These are phyloP conservation scores for Kuraishia floccosa DNA, from an alignment of 805 yeast species.

Conservation along the genomic window DNA sequence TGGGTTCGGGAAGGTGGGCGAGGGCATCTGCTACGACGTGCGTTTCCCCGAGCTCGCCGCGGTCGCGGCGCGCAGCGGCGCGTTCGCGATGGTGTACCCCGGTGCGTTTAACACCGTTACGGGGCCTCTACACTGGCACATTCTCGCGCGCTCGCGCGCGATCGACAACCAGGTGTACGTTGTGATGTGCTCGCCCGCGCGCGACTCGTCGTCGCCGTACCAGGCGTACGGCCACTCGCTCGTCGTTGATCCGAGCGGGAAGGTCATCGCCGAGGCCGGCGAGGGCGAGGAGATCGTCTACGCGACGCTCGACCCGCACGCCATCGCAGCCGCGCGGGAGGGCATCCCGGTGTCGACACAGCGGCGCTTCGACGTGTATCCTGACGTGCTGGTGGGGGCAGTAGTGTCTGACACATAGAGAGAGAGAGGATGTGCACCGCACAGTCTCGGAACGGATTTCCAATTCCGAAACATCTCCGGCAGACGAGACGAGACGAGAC, in stretches of 20 bases:
- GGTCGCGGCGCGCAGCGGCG: slow-evolving; percentile 53
- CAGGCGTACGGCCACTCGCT: slow-evolving; percentile 61
- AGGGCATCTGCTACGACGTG: slow-evolving; percentile 79
- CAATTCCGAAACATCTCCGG: no score
- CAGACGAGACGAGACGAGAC: no score
- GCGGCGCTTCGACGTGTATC: slow-evolving; percentile 59
- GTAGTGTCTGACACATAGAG: no score
- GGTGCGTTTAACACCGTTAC: slow-evolving; percentile 81
- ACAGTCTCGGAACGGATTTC: no score
- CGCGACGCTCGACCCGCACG: slow-evolving; percentile 59
- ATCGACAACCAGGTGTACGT: slow-evolving; percentile 67
- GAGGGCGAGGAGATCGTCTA: slow-evolving; percentile 67
- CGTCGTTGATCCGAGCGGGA: slow-evolving; percentile 54
- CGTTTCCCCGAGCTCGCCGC: slow-evolving; percentile 72
- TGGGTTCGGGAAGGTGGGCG: slow-evolving; percentile 61
- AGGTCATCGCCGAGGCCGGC: slow-evolving; percentile 59
- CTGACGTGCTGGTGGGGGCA: no score
- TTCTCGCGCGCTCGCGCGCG: slow-evolving; percentile 62
- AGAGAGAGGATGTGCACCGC: no score
- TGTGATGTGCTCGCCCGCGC: slow-evolving; percentile 79
- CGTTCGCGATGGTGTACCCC: slow-evolving; percentile 73
- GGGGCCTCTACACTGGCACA: slow-evolving; percentile 78
- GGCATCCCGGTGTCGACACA: slow-evolving; percentile 63
- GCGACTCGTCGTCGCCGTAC: slow-evolving; percentile 51
- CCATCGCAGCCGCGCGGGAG: slow-evolving; percentile 43